Conservation (phyloP, 352 stramenopile genomes). For the Hyaloperonospora arabidopsidis region DNA sequence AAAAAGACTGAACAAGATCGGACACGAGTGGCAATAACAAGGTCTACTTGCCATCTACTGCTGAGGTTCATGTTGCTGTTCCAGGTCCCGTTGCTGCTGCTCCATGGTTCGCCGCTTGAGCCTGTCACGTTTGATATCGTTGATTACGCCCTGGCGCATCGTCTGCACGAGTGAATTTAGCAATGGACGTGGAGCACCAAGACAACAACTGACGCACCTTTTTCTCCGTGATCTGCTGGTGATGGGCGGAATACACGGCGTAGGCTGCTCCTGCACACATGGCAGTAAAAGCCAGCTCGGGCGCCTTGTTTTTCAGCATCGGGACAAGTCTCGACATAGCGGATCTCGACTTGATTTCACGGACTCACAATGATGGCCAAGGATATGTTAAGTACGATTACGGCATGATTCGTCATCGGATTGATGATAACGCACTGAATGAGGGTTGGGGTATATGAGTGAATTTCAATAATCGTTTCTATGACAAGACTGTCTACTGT, state of each 20-base stretch:
- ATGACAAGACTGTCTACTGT: too few relatives aligned
- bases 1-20: too few relatives aligned
- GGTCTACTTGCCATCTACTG: conserved; percentile 13
- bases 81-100: conserved; percentile 28
- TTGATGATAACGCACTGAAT: too few relatives aligned
- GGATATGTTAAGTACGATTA: conserved; percentile 20
- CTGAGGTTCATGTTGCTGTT: conserved; percentile 5
- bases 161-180: conserved; percentile 21
- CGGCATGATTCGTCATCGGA: background rate
- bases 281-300: conserved; percentile 37
- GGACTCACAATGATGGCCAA: too few relatives aligned
- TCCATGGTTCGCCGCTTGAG: conserved; percentile 44
- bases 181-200: conserved; percentile 1
- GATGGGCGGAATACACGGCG: conserved; percentile 70
- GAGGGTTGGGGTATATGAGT: too few relatives aligned
- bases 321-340: conserved; percentile 15
- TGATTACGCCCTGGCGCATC: conserved; percentile 73
- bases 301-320: conserved; percentile 38
- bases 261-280: conserved; percentile 40
- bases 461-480: too few relatives aligned
- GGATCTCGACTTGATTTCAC: background rate
- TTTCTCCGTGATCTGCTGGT: conserved; percentile 67
- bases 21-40: background rate
- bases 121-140: conserved; percentile 72
- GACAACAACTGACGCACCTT: conserved; percentile 31